These are phyloP conservation scores for Paraconiothyrium sp. DNA, from an alignment of 2,329 filamentous ascomycete genomes.

Conservation along the genomic window DNA sequence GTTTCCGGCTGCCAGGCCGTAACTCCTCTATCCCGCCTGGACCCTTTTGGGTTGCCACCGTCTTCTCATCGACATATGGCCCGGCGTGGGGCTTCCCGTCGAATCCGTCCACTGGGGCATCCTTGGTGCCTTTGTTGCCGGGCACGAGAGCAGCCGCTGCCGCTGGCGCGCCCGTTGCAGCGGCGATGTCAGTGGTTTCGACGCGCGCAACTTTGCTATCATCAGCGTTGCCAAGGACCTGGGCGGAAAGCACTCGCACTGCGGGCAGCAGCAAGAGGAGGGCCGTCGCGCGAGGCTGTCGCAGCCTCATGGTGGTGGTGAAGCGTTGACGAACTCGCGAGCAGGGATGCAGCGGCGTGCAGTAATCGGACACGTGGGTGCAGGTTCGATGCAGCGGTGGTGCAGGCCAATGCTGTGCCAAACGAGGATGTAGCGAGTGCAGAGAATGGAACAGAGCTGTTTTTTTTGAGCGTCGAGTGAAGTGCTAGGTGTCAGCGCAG, in stretches of 20 bases:
- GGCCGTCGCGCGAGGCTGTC: conserved; percentile 60
- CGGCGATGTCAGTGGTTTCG: conserved; percentile 31
- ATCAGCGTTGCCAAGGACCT: conserved; percentile 50
- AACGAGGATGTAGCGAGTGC: conserved; percentile 4
- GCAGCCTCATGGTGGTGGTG: conserved; percentile 65
- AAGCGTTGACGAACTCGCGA: conserved; percentile 13
- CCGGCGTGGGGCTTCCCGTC: conserved; percentile 94
- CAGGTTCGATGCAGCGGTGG: conserved; percentile 18
- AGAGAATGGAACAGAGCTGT: conserved; percentile 6
- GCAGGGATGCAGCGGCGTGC: conserved; percentile 19
- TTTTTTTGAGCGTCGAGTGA: not conserved
- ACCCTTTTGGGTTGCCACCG: conserved; percentile 41
- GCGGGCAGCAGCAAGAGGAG: conserved; percentile 66
- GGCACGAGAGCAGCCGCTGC: conserved; percentile 26
- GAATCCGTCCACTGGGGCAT: conserved; percentile 89
- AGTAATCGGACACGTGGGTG: conserved; percentile 16
- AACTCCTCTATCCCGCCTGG: conserved; percentile 50
- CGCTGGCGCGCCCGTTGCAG: conserved; percentile 27
- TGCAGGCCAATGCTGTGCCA: not conserved
- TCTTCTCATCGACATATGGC: conserved; percentile 72
- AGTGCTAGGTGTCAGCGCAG: not conserved
- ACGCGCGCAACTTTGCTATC: conserved; percentile 42
- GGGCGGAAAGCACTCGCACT: conserved; percentile 64
- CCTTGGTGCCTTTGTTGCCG: conserved; percentile 67
- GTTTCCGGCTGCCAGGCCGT: conserved; percentile 39